Evolutionary conservation across 306 rosid species (phyloP).

Genomic region (Hippophae tibetana): DNA sequence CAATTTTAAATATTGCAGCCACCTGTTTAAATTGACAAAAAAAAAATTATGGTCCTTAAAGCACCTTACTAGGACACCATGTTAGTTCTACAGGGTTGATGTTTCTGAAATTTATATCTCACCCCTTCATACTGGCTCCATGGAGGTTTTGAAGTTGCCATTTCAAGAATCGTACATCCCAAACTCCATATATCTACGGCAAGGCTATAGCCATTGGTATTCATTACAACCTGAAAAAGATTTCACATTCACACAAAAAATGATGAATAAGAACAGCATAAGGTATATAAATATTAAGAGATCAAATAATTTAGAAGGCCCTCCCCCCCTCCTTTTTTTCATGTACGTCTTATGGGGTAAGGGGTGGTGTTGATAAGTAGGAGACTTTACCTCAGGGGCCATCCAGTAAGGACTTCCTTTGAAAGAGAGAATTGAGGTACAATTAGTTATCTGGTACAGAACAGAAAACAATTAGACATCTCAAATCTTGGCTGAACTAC

Average conservation of each 20-base stretch:
- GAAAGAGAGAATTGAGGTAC: constrained; percentile 84
- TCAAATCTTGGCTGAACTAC: constrained; percentile 8
- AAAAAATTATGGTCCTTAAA: constrained; percentile 22
- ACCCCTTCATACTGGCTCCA: constrained; percentile 99
- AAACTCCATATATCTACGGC: constrained; percentile 98
- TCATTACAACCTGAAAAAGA: constrained; percentile 80
- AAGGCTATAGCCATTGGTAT: constrained; percentile 71
- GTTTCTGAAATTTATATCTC: constrained; percentile 31
- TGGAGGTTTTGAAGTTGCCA: constrained; percentile 93
- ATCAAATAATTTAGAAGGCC: background rate
- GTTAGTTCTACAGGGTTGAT: background rate
- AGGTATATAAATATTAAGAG: background rate
- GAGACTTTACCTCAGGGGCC: constrained; percentile 89
- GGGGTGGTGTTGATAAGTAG: background rate
- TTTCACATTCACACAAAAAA: constrained; percentile 8
- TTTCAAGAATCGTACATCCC: constrained; percentile 97
- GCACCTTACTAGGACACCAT: constrained; percentile 5
- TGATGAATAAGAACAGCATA: background rate
- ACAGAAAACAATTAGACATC: constrained; percentile 8
- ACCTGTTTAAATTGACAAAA: constrained; percentile 47
- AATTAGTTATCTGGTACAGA: constrained; percentile 59
- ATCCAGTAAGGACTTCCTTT: constrained; percentile 99
- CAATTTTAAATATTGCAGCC: constrained; percentile 97
- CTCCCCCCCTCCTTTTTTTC: too few relatives aligned
- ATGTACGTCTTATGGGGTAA: constrained; percentile 3